Conservation (phyloP, 2,329 filamentous ascomycete species). For the Cercospora nicotianae region DNA sequence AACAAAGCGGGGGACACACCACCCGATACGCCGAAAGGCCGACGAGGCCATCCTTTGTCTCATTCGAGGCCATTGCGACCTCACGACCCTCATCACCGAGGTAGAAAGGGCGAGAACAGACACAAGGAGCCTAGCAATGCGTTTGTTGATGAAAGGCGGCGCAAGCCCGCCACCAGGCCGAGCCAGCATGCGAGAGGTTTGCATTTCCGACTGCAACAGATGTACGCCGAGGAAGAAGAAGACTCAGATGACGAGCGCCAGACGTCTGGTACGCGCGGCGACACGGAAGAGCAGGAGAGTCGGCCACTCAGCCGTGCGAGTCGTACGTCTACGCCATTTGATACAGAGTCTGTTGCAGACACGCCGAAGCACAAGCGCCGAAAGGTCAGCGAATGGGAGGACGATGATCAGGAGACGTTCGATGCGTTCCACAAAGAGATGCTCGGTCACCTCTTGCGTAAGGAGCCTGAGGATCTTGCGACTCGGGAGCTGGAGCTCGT, state of each 20-base stretch:
- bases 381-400: constrained; percentile 49
- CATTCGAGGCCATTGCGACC: constrained; percentile 46
- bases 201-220: constrained; percentile 73
- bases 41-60: constrained; percentile 38
- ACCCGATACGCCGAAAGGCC: constrained; percentile 62
- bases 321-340: constrained; percentile 54
- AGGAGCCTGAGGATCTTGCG: constrained; percentile 68
- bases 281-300: constrained; percentile 84
- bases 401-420: constrained; percentile 52
- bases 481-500: constrained; percentile 62
- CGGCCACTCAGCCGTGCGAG: constrained; percentile 72
- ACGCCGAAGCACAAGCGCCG: constrained; percentile 49
- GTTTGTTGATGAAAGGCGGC: constrained; percentile 60
- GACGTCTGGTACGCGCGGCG: constrained; percentile 62
- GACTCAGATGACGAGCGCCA: constrained; percentile 76
- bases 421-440: constrained; percentile 49
- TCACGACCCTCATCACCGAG: constrained; percentile 46
- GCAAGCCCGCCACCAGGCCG: constrained; percentile 56
- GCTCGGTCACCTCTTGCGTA: constrained; percentile 52
- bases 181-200: constrained; percentile 68
- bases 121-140: constrained; percentile 45
- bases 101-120: constrained; percentile 37
- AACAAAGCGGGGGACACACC: constrained; percentile 61
- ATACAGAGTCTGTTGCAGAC: constrained; percentile 48
- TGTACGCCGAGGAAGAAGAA: constrained; percentile 73